Evolutionary conservation across 176 grass and related monocot species (phyloP), one percentile per base, ranked within the genome.

Genomic region (Phoenix dactylifera): DNA sequence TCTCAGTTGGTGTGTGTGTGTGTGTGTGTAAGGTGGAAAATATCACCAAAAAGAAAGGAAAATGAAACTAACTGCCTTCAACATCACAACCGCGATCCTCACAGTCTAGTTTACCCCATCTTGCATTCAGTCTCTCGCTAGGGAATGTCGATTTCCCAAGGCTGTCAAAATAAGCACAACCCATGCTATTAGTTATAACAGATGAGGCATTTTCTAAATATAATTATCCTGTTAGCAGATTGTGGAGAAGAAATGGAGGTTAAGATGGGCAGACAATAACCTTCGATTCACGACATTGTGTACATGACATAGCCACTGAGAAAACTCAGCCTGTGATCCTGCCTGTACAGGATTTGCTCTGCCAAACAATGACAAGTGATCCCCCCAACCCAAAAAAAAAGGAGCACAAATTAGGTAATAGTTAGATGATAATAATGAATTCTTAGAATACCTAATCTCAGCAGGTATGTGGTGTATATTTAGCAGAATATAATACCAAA

Each of bases 231-330:
- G 7, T 44, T 44, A 44, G 35, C 35, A 44, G 10, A 44, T 44
- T 44, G 35, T 44, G 35, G 35, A 14, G 35, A 44, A 44, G 35
- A 44, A 44, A 44, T 44, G 9, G 35, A 44, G 35, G 35, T 3
- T 12, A 44, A 44, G 35, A 44, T 44, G 1, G 35, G 9, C 35
- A 14, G 35, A 44, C 9, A 12, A 44, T 79, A 81, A 96, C 93
- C 93, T 97, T 80, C 87, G 68, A 64, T 97, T 97, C 72, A 97
- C 93, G 17, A 91, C 81, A 51, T 92, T 97, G 65, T 97, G 93
- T 23, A 86, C 70, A 65, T 97, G 83, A 73, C 93, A 97, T 56
- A 97, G 55, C 87, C 87, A 97, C 63, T 85, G 76, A 56, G 93
- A 91, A 67, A 97, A 92, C 59, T 97, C 84, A 26, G 71, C 81